These are phyloP conservation scores for Kernera saxatilis DNA, from an alignment of 345 rosid species.

Conservation along the genomic window DNA sequence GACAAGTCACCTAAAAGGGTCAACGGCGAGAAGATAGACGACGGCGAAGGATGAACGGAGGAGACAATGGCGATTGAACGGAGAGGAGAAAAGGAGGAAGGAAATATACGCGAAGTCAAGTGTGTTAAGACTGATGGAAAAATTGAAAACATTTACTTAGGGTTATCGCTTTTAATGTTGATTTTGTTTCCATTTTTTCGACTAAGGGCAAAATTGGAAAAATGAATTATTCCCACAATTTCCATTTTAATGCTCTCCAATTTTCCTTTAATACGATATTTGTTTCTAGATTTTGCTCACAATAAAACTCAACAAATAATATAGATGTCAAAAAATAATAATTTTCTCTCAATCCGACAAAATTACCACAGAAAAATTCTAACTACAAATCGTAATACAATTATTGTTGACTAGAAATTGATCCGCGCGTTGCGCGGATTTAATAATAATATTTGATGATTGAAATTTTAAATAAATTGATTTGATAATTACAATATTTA, in stretches of 20 bases:
- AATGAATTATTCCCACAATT: not conserved
- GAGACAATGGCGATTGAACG: not conserved
- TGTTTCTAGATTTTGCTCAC: not conserved
- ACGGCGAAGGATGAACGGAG: not conserved
- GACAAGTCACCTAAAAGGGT: not conserved
- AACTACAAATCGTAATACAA: not conserved
- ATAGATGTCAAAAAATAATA: not conserved
- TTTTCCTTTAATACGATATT: not conserved
- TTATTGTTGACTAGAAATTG: not conserved
- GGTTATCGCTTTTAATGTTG: not conserved
- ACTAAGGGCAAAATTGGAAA: not conserved
- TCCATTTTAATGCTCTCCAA: not conserved
- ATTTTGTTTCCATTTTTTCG: not conserved
- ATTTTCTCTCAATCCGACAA: not conserved
- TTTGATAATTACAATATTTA: no score
- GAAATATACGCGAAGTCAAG: no score
- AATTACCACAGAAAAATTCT: not conserved
- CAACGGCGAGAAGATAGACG: not conserved
- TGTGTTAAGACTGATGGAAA: not conserved
- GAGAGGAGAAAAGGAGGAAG: not conserved
- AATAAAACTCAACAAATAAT: not conserved
- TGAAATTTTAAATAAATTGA: no score
- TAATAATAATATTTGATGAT: no score
- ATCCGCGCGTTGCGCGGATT: no score
- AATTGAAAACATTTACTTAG: not conserved